Evolutionary conservation across 2,329 filamentous ascomycete genomes (phyloP), one percentile per base, ranked within the genome.

Genomic region (Fusarium coicis): DNA sequence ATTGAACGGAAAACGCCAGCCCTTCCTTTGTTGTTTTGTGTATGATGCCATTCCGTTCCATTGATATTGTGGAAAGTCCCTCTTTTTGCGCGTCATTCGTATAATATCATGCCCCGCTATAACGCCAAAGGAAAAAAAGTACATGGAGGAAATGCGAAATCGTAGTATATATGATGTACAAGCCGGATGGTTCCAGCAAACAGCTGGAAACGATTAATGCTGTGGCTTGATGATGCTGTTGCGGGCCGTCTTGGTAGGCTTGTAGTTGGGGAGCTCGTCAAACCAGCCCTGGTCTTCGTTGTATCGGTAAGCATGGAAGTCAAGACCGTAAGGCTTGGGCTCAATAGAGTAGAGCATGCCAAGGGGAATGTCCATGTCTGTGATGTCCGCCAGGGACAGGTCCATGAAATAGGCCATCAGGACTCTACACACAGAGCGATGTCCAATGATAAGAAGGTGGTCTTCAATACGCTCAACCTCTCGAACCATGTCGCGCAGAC

Each of bases 401-500:
- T 97, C 95, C 85, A 96, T 95, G 84, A 99, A 99, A 83, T 99
- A 99, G 3, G 96, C 95, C 83, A 99, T 92, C 68, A 99, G 86
- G 10, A 99, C 96, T 37, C 96, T 91, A 63, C 94, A 96, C 43
- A 98, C 93, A 7, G 94, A 97, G 37, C 96, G 93, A 81, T 98
- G 96, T 39, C 94, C 95, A 75, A 98, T 93, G 76, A 99, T 92
- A 68, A 98, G 87, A 60, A 97, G 92, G 82, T 98, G 96, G 78
- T 99, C 96, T 36, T 94, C 97, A 87, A 97, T 98, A 68, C 96
- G 93, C 86, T 99, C 96, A 68, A 98, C 92, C 84, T 99, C 96
- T 56, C 97, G 93, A 73, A 99, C 97, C 85, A 99, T 96, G 72
- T 97, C 93, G 59, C 95, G 93, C 40, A 98, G 89, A 55, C 96